Base-by-base conservation (phyloP, 1,139 yeast genomes). In the Yamadazyma triangularis region DNA sequence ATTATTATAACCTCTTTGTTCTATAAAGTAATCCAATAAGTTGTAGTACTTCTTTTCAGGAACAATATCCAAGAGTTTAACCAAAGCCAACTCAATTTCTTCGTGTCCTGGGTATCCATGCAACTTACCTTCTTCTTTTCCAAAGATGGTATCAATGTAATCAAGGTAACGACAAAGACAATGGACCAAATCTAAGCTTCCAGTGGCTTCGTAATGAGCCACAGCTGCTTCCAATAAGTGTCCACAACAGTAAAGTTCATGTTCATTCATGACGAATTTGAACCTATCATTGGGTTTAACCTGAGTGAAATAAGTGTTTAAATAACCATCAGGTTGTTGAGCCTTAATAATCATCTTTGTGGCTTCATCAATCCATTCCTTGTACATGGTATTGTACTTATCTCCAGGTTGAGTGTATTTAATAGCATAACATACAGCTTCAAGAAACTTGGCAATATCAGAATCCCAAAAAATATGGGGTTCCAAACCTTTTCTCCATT, bases 81-180 rank as follows among this genome's bases (percentile, higher is more conserved):
- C 47, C 8, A 50, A 28, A 8, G 55, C 50, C 12, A 50, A 33
- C 32, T 50, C 55, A 15, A 50, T 41, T 30, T 50, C 55, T 24
- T 48, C 47, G 25, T 50, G 55, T n/a, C 55, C 55, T 6, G 52
- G 51, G 31, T 50, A 50, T 7, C 53, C 53, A 16, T 45, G 50
- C 4, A 37, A 24, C 25, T 45, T 34, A 11, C 30, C 37, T 12
- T 40, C 41, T 10, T 32, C 42, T 4, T 44, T 44, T 2, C 53
- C 54, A 29, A 47, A 45, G 4, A 20, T 28, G 8, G 27, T 23
- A 30, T 34, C 38, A 15, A 49, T 33, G 11, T 33, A 41, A 29
- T 50, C 53, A 24, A 50, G 32, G 26, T 50, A 50, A 19, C 36
- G 35, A 31, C 45, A 38, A 28, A 50, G 23, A 25, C 35, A 28